A percentile compares a stretch with the other conserved stretches of the same genome.
phyloP scores from a whole-genome alignment of 768 basidiomycete genomes.

The Termitomyces titanicus region DNA sequence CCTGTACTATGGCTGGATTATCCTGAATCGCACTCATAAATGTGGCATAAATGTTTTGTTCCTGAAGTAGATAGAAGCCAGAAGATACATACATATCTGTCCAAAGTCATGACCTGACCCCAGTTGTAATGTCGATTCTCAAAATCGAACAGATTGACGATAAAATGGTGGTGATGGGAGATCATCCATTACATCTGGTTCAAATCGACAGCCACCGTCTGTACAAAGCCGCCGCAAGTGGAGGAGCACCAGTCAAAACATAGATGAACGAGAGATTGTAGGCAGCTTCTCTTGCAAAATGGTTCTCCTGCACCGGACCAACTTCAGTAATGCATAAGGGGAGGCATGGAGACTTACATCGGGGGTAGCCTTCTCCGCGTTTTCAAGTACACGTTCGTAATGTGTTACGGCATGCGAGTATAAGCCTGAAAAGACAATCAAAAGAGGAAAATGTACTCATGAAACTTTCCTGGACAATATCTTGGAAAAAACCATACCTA shows the following conservation, averaged over 20 bases:
- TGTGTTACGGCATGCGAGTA: conserved; percentile 80
- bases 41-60: too few species aligned
- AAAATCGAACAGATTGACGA: too few species aligned
- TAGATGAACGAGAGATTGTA: conserved; percentile 87
- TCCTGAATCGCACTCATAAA: too few species aligned
- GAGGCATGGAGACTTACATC: conserved; percentile 24
- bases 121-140: too few species aligned
- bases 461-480: neutral
- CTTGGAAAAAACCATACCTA: conserved; percentile 53
- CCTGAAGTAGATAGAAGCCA: too few species aligned
- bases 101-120: too few species aligned
- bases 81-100: too few species aligned
- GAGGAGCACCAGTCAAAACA: conserved; percentile 70
- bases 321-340: neutral
- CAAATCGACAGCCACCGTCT: conserved; percentile 81
- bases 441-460: too few species aligned
- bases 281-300: conserved; percentile 71
- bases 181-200: too few species aligned
- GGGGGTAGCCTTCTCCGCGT: conserved; percentile 41
- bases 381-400: conserved; percentile 72
- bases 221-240: conserved; percentile 67
- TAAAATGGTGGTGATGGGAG: too few species aligned
- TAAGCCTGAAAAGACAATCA: conserved; percentile 49
- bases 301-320: conserved; percentile 34
- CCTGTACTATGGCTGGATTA: too few species aligned